Base-by-base conservation (phyloP, 1,284 basidiomycete species). In the Lentinula novae-zelandiae region DNA sequence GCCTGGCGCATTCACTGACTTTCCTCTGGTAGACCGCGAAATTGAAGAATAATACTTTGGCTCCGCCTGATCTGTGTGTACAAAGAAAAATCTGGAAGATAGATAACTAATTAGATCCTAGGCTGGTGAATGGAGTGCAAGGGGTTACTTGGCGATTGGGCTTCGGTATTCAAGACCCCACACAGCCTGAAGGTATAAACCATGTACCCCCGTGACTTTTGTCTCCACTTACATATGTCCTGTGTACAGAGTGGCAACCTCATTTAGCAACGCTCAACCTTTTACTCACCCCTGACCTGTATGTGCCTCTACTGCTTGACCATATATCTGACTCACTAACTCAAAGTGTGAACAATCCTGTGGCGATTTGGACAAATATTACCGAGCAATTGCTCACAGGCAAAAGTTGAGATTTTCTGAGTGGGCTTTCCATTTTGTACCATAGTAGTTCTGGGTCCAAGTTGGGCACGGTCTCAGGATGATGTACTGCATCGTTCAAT, bases 1-100 rank as follows among this genome's bases (percentile, higher is more conserved):
- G 27, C 3, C 27, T 27, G 27, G 27, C 27, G 27, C 3, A 3
- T 27, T 27, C 3, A 27, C 27, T 27, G 3, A 27, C 27, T 27
- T 27, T 46, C 7, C 13, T 20, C 17, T 13, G 56, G 17, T 56
- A 84, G 81, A 80, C 81, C 2, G 74, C 77, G 12, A 73, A 77
- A 54, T 71, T 86, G 55, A 85, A 85, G 73, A 61, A 65, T 58
- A 49, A 59, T 51, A 17, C 46, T 7, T 53, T 65, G 33, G 60
- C 62, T 10, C 58, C 63, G 17, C 54, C 64, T 49, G 63, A 66
- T 62, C n/a, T 67, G 63, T 65, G 60, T 56, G 60, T 63, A 13
- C 44, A 33, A 54, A 53, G 13, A n/a, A 31, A 33, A 52, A 33
- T 44, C 22, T 49, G 36, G 34, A 50, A 56, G 33, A 64, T 62